These are phyloP conservation scores for Juncus effusus DNA, from an alignment of 176 grass and related monocot genomes.

Conservation along the genomic window DNA sequence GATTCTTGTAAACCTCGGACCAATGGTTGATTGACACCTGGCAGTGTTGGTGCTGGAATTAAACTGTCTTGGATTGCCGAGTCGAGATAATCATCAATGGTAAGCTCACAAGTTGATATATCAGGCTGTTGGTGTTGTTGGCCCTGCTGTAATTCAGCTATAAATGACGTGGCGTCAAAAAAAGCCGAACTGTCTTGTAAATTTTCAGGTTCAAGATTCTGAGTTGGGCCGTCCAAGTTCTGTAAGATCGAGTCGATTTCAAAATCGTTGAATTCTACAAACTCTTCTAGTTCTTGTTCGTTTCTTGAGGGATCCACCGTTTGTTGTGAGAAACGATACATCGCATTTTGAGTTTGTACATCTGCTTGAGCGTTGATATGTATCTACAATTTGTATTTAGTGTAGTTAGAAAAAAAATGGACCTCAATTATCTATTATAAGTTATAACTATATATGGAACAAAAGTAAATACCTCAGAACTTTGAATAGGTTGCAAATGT, in stretches of 20 bases:
- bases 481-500: conserved; percentile 29
- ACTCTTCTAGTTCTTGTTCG: conserved; percentile 53
- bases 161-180: conserved; percentile 46
- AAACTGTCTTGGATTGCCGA: conserved; percentile 32
- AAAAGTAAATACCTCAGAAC: conserved; percentile 17
- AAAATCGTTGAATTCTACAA: conserved; percentile 89
- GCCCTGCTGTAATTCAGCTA: conserved; percentile 42
- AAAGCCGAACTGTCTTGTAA: conserved; percentile 39
- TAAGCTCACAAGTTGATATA: conserved; percentile 36
- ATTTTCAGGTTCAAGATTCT: conserved; percentile 19
- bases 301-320: conserved; percentile 4
- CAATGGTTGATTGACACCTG: conserved; percentile 18
- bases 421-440: neutral
- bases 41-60: conserved; percentile 35
- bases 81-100: conserved; percentile 33
- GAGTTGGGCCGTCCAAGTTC: conserved; percentile 2
- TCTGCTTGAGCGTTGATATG: conserved; percentile 6
- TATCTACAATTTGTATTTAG: conserved; percentile 10
- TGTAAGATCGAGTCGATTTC: conserved; percentile 37
- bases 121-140: conserved; percentile 4
- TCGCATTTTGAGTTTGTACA: conserved; percentile 14
- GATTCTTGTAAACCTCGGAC: conserved; percentile 33
- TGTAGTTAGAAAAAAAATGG: neutral
- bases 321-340: conserved; percentile 14
- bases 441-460: neutral